Evolutionary conservation across 495 filamentous ascomycete genomes (phyloP).

Genomic region (Penicillium odoratum): DNA sequence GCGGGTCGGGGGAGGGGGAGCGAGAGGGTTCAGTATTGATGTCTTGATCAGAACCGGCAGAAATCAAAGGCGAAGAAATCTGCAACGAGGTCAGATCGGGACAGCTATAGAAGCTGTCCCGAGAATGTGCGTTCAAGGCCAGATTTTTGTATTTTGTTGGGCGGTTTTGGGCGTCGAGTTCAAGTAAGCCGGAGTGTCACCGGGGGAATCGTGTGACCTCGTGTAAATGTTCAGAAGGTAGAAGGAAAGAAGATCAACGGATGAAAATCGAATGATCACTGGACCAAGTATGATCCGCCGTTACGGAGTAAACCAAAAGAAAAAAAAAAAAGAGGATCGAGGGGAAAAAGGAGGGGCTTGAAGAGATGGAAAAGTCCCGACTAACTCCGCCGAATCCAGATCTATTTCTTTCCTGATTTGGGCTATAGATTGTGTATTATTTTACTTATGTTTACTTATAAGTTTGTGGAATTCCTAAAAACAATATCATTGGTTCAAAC

Average conservation of each 20-base stretch:
- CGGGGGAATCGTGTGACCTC: conserved; percentile 21
- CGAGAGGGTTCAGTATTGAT: conserved; percentile 35
- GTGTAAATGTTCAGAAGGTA: conserved; percentile 10
- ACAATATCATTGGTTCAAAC: conserved; percentile 11
- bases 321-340: conserved; percentile 7
- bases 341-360: conserved; percentile 7
- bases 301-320: neutral
- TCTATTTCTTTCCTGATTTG: neutral
- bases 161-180: conserved; percentile 28
- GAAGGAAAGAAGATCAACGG: no score
- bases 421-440: neutral
- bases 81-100: conserved; percentile 51
- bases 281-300: neutral
- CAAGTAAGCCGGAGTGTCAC: conserved; percentile 8
- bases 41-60: conserved; percentile 30
- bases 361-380: conserved; percentile 2
- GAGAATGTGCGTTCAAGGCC: conserved; percentile 45
- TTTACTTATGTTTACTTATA: neutral
- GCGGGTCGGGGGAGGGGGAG: conserved; percentile 35
- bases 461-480: no score
- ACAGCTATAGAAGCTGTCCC: conserved; percentile 54
- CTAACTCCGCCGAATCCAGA: conserved; percentile 4
- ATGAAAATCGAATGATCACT: neutral
- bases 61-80: conserved; percentile 35
- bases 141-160: conserved; percentile 35